phyloP scores from a whole-genome alignment of 768 basidiomycete genomes.

The Suillus lakei region DNA sequence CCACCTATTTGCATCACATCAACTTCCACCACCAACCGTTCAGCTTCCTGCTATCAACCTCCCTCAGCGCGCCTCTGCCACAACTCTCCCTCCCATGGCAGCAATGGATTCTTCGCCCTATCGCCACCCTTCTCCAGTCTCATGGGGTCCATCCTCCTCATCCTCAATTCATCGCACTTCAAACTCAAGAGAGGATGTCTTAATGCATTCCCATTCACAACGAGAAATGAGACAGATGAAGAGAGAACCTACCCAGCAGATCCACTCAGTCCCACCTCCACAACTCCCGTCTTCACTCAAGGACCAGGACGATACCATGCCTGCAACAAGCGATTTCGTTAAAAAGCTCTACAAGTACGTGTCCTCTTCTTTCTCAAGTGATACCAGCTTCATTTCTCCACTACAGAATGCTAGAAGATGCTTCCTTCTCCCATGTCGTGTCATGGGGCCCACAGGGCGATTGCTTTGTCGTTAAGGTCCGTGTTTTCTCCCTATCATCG shows the following conservation, averaged over 20 bases:
- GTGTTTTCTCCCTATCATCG: slow-evolving; percentile 7
- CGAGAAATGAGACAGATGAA: slow-evolving; percentile 33
- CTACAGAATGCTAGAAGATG: slow-evolving; percentile 86
- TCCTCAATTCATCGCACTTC: slow-evolving; percentile 37
- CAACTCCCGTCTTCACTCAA: slow-evolving; percentile 29
- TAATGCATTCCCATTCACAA: slow-evolving; percentile 25
- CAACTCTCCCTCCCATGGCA: slow-evolving; percentile 23
- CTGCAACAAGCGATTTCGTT: slow-evolving; percentile 91
- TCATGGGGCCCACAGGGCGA: slow-evolving; percentile 86
- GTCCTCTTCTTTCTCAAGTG: not conserved
- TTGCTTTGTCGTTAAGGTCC: slow-evolving; percentile 85
- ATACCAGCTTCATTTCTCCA: not conserved
- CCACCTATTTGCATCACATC: not conserved
- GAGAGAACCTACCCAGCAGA: slow-evolving; percentile 33
- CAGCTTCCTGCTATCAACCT: slow-evolving; percentile 15
- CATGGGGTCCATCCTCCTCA: slow-evolving; percentile 28
- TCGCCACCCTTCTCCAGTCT: slow-evolving; percentile 27
- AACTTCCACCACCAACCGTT: slow-evolving; percentile 10
- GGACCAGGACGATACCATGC: slow-evolving; percentile 73
- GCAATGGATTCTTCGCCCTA: slow-evolving; percentile 34
- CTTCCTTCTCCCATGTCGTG: slow-evolving; percentile 70
- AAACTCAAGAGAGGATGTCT: slow-evolving; percentile 47
- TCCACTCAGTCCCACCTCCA: slow-evolving; percentile 24
- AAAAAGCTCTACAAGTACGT: slow-evolving; percentile 91
- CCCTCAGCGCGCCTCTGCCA: slow-evolving; percentile 7